Percentiles rank a stretch among this genome's conserved stretches.
Evolutionary conservation across 2,329 filamentous ascomycete genomes (phyloP).

Genomic region (Fusarium armeniacum): DNA sequence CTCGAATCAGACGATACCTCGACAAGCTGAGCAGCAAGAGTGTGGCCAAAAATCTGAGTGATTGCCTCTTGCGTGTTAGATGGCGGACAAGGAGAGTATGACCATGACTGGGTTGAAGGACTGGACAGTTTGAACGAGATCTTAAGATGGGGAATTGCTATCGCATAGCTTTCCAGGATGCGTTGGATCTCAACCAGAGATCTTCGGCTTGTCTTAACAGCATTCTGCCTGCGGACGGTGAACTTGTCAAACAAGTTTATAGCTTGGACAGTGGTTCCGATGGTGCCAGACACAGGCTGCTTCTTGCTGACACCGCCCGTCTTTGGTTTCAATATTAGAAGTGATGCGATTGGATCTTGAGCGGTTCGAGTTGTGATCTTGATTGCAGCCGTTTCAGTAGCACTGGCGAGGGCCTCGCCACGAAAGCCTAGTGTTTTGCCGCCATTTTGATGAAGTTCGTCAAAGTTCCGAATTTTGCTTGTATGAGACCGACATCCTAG

Average conservation of each 20-base stretch:
- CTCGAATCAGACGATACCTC: constrained; percentile 53
- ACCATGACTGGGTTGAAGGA: constrained; percentile 67
- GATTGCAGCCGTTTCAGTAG: constrained; percentile 71
- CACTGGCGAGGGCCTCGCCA: constrained; percentile 78
- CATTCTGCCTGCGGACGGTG: constrained; percentile 73
- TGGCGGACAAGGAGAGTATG: constrained; percentile 70
- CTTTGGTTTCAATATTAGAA: constrained; percentile 59
- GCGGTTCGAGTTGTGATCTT: constrained; percentile 74
- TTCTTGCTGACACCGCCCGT: constrained; percentile 51
- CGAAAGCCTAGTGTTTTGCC: constrained; percentile 79
- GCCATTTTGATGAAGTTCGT: constrained; percentile 70
- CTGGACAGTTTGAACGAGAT: constrained; percentile 72
- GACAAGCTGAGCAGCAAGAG: constrained; percentile 68
- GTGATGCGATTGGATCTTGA: constrained; percentile 70
- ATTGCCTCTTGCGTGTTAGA: constrained; percentile 69
- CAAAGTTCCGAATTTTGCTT: constrained; percentile 77
- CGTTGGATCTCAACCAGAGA: constrained; percentile 70
- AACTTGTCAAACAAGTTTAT: constrained; percentile 70
- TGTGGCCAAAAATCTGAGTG: constrained; percentile 72
- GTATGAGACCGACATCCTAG: constrained; percentile 78
- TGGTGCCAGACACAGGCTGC: constrained; percentile 64
- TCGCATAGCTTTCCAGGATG: constrained; percentile 73
- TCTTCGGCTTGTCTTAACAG: constrained; percentile 70
- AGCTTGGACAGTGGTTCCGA: constrained; percentile 78
- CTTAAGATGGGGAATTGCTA: constrained; percentile 74